Conservation (phyloP, 345 rosid species). For the Arabis alpina region DNA sequence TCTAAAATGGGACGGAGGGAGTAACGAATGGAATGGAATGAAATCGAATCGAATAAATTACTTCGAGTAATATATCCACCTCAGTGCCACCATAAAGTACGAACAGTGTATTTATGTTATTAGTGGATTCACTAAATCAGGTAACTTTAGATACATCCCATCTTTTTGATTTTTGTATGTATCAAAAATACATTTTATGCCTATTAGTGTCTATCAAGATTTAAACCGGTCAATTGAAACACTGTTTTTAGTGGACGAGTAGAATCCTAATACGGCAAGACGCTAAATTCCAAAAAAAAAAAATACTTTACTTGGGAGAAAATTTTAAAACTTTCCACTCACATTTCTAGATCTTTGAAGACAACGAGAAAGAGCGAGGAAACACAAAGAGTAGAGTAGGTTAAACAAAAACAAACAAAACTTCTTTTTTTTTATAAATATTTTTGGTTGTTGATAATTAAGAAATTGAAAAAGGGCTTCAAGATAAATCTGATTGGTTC, state of each 20-base stretch:
- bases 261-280: constrained; percentile 9
- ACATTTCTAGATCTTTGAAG: not conserved
- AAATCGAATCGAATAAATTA: no score
- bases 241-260: not conserved
- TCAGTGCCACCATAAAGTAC: not conserved
- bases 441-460: not conserved
- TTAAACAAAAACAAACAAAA: not conserved
- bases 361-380: not conserved
- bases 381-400: constrained; percentile 1
- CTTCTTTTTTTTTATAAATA: not conserved
- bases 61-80: no score
- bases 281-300: not conserved
- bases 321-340: not conserved
- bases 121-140: constrained; percentile 16
- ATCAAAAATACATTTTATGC: constrained; percentile 1
- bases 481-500: not conserved
- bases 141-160: not conserved
- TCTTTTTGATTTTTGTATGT: constrained; percentile 5
- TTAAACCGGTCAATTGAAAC: not conserved
- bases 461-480: not conserved
- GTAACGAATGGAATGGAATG: no score
- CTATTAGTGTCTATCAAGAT: not conserved
- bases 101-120: not conserved
- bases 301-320: not conserved
- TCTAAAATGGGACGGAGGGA: no score